phyloP scores from a whole-genome alignment of 2,329 filamentous ascomycete species.

The Penicillium sp. region DNA sequence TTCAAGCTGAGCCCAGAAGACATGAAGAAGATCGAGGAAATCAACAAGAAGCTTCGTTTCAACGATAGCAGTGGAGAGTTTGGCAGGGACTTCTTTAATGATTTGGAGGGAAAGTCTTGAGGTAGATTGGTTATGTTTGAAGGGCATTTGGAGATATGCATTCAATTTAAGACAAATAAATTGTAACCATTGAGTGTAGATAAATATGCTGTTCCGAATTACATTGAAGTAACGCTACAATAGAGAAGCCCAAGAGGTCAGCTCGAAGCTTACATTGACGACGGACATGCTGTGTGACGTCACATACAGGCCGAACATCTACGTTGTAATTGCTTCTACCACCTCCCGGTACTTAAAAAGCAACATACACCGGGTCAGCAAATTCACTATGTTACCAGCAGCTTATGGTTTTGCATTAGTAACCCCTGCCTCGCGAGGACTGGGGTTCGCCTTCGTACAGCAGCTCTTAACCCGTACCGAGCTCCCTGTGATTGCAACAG shows the following conservation, averaged over 20 bases:
- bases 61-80: conserved; percentile 60
- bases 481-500: conserved; percentile 61
- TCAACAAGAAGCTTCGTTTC: conserved; percentile 64
- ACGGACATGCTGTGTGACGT: conserved; percentile 1
- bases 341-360: background rate
- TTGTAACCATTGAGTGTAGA: no score
- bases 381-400: conserved; percentile 8
- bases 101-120: conserved; percentile 57
- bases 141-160: no score
- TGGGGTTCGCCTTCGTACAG: conserved; percentile 62
- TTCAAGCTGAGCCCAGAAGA: conserved; percentile 61
- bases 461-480: conserved; percentile 57
- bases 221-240: background rate
- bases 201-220: background rate
- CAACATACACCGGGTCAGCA: background rate
- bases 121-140: background rate
- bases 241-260: background rate
- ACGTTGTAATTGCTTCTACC: background rate
- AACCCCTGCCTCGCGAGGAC: conserved; percentile 62
- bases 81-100: conserved; percentile 58
- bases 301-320: background rate
- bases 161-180: background rate
- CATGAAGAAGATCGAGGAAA: conserved; percentile 53
- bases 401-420: conserved; percentile 37
- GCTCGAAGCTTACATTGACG: background rate